Percentiles rank a stretch among this genome's conserved stretches.
Evolutionary conservation across 2,329 filamentous ascomycete genomes (phyloP).

Genomic region (Apiospora marii): DNA sequence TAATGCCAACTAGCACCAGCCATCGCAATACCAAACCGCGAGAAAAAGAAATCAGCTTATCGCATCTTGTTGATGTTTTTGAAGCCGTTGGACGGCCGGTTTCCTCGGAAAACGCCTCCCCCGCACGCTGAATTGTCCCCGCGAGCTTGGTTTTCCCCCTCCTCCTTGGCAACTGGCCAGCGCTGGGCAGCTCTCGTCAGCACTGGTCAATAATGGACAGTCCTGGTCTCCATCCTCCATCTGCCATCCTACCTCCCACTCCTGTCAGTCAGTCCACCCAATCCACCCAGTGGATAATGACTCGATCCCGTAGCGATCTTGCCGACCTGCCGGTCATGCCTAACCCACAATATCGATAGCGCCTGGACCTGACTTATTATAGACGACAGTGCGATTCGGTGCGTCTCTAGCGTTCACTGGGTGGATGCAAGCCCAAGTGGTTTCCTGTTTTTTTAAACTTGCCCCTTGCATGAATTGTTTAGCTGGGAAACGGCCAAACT

Average conservation of each 20-base stretch:
- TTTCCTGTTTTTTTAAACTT: constrained; percentile 3
- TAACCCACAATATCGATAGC: not conserved
- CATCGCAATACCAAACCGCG: not conserved
- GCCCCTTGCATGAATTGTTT: not conserved
- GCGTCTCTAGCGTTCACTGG: constrained; percentile 8
- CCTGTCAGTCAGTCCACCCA: too few relatives aligned
- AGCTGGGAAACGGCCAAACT: not conserved
- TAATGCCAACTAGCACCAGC: not conserved
- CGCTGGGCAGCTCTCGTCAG: not conserved
- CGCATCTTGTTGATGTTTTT: not conserved
- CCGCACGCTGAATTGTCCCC: not conserved
- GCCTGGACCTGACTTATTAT: constrained; percentile 11
- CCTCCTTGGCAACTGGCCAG: not conserved
- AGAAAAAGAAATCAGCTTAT: not conserved
- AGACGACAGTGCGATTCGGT: not conserved
- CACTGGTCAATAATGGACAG: not conserved
- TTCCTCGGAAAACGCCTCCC: not conserved
- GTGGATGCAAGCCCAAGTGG: constrained; percentile 13
- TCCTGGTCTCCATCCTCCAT: not conserved
- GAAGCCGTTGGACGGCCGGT: not conserved
- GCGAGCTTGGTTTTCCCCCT: not conserved
- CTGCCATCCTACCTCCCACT: not conserved
- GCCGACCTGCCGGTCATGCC: constrained; percentile 10
- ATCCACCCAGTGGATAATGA: not conserved
- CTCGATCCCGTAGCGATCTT: not conserved